A percentile compares a stretch with the other conserved stretches of the same genome.
These are phyloP conservation scores for Symmetrospora coprosmae DNA, from an alignment of 768 basidiomycete species.

Conservation along the genomic window DNA sequence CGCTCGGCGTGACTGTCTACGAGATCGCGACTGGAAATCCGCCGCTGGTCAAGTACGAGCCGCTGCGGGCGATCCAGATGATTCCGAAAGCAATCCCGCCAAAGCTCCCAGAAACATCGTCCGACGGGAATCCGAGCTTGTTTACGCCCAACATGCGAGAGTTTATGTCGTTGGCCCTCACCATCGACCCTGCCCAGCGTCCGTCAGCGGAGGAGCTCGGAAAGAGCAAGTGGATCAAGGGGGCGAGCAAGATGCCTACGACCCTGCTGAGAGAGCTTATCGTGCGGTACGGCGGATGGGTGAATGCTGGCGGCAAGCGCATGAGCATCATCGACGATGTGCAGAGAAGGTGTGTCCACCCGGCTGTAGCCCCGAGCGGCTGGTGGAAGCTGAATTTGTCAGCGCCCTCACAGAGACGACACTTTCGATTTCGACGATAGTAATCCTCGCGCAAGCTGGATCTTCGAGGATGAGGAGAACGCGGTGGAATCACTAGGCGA, in stretches of 20 bases:
- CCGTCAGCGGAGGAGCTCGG: constrained; percentile 73
- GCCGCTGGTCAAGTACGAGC: constrained; percentile 46
- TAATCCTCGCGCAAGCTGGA: constrained; percentile 34
- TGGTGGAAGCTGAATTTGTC: no score
- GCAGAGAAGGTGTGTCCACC: constrained; percentile 45
- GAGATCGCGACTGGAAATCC: constrained; percentile 86
- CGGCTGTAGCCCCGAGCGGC: constrained; percentile 3
- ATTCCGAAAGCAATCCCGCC: constrained; percentile 74
- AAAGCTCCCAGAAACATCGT: no score
- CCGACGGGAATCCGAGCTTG: constrained; percentile 35
- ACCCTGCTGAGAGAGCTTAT: constrained; percentile 66
- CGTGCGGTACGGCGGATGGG: constrained; percentile 59
- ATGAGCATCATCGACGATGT: constrained; percentile 60
- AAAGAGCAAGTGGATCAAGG: constrained; percentile 76
- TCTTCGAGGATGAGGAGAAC: constrained; percentile 30
- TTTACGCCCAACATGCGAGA: constrained; percentile 71
- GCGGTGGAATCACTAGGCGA: constrained; percentile 23
- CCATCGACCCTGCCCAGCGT: constrained; percentile 66
- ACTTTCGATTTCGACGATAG: constrained; percentile 27
- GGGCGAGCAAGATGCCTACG: constrained; percentile 52
- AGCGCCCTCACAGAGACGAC: constrained; percentile 26
- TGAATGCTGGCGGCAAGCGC: constrained; percentile 52
- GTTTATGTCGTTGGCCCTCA: constrained; percentile 67
- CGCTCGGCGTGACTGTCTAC: constrained; percentile 83
- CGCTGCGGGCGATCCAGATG: constrained; percentile 70